These are phyloP conservation scores for Lipomyces japonicus DNA, from an alignment of 805 yeast genomes.

Conservation along the genomic window DNA sequence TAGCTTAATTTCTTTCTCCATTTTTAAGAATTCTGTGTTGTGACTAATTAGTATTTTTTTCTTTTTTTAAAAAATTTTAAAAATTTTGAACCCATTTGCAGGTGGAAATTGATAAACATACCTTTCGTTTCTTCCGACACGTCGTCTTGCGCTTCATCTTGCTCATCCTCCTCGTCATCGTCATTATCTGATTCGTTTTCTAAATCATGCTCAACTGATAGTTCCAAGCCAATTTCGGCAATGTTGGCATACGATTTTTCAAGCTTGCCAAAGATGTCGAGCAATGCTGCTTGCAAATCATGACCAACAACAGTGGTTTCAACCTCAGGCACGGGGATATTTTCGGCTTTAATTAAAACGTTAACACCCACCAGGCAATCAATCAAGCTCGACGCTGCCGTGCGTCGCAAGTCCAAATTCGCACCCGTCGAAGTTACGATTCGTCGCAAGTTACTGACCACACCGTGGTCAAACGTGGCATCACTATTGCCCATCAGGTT, in stretches of 20 bases:
- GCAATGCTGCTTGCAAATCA: conserved; percentile 10
- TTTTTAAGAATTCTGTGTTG: background rate
- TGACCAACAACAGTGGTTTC: background rate
- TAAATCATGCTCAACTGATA: background rate
- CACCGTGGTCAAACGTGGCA: background rate
- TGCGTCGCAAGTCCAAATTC: conserved; percentile 1
- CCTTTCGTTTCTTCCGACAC: conserved; percentile 2
- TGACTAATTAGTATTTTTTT: background rate
- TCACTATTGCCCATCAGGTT: background rate
- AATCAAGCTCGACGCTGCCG: conserved; percentile 9
- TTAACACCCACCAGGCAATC: conserved; percentile 12
- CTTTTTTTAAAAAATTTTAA: background rate
- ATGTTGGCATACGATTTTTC: conserved; percentile 10
- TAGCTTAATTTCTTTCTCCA: conserved; percentile 13
- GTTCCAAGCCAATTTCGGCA: conserved; percentile 5
- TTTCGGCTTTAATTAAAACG: conserved; percentile 8
- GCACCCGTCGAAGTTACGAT: conserved; percentile 5
- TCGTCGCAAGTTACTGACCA: background rate
- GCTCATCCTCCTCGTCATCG: conserved; percentile 6
- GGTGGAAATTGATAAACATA: no score
- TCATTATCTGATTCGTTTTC: conserved; percentile 1
- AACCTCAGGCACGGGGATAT: background rate
- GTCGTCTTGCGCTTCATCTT: conserved; percentile 1
- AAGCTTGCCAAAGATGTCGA: conserved; percentile 8
- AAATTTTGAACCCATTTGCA: no score